Evolutionary conservation across 2,329 filamentous ascomycete genomes (phyloP), one percentile per base, ranked within the genome.

Genomic region (Fusarium mundagurra): DNA sequence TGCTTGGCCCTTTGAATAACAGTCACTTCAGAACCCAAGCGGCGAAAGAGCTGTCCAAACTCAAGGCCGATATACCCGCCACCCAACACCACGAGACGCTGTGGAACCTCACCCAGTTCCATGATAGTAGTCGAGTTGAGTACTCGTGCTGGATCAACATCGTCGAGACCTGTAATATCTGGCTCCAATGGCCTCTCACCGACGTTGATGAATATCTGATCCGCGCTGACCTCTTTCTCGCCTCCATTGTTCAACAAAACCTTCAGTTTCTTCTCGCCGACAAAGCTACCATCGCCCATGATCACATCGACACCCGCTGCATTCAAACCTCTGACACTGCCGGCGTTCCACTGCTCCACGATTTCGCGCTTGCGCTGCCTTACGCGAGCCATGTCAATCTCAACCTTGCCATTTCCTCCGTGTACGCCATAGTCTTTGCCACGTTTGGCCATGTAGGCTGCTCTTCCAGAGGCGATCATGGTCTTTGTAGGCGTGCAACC

Each of bases 401-500:
- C 69, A 5, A 85, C 76, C 20, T 43, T 57, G 12, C 58, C 62
- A 8, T 78, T 69, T 54, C 78, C 78, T 27, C 76, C 51, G 33
- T 81, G 76, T 20, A 89, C 82, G 14, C 88, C 88, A 75, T 87
- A 89, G 43, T 87, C 84, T 7, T 72, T 74, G 1, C 81, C 83
- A 5, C 86, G 80, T 6, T 80, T 75, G 2, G 84, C 78, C 16
- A 88, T 68, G 73, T 89, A 85, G 5, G 87, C 87, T 6, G 85
- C 83, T 8, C 86, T 81, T 3, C 86, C 88, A 27, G 85, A 87
- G 7, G 88, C 84, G 55, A 90, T 85, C 83, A 90, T 85, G 14
- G 88, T 89, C 77, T 89, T 90, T 27, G 88, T 89, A 0, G 88
- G 88, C 17, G 88, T 89, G 73, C 88, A 89, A 9, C 88, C 88